These are phyloP conservation scores for Exophiala alcalophila DNA, from an alignment of 2,329 filamentous ascomycete genomes.

Conservation along the genomic window DNA sequence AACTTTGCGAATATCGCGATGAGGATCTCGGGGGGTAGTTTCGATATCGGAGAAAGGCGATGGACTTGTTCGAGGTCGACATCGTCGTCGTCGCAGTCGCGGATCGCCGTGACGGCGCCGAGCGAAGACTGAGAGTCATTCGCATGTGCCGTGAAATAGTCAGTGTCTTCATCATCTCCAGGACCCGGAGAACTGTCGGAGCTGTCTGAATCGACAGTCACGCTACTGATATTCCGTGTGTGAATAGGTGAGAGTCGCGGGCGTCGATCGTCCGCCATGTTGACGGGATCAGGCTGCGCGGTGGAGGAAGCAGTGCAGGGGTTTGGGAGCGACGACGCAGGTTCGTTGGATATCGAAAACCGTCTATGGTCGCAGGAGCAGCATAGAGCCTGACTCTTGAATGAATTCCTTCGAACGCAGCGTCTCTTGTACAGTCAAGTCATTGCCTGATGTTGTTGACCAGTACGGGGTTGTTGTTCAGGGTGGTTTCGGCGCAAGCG, in stretches of 20 bases:
- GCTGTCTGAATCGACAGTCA: slow-evolving; percentile 30
- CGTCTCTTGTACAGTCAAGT: not conserved
- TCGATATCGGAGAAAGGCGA: slow-evolving; percentile 74
- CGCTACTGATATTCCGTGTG: slow-evolving; percentile 27
- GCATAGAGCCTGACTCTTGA: slow-evolving; percentile 10
- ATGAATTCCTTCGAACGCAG: slow-evolving; percentile 1
- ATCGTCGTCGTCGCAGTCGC: slow-evolving; percentile 66
- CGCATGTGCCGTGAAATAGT: slow-evolving; percentile 76
- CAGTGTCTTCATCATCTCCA: slow-evolving; percentile 81
- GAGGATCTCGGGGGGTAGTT: slow-evolving; percentile 88
- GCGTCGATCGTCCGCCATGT: slow-evolving; percentile 27
- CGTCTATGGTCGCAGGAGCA: not conserved
- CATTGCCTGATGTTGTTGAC: slow-evolving; percentile 5
- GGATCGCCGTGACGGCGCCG: slow-evolving; percentile 68
- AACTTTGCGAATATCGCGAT: slow-evolving; percentile 90
- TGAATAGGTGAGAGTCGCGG: slow-evolving; percentile 26
- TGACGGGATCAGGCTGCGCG: slow-evolving; percentile 16
- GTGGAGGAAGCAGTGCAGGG: not conserved
- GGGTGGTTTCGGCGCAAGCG: slow-evolving; percentile 6
- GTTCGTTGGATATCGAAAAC: not conserved
- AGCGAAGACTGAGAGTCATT: slow-evolving; percentile 94
- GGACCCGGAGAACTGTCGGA: slow-evolving; percentile 44
- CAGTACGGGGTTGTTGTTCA: slow-evolving; percentile 1
- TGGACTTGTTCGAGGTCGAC: slow-evolving; percentile 53
- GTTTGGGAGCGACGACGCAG: no score